These are phyloP conservation scores for Phytopythium montanum DNA, from an alignment of 352 stramenopile species.

Conservation along the genomic window DNA sequence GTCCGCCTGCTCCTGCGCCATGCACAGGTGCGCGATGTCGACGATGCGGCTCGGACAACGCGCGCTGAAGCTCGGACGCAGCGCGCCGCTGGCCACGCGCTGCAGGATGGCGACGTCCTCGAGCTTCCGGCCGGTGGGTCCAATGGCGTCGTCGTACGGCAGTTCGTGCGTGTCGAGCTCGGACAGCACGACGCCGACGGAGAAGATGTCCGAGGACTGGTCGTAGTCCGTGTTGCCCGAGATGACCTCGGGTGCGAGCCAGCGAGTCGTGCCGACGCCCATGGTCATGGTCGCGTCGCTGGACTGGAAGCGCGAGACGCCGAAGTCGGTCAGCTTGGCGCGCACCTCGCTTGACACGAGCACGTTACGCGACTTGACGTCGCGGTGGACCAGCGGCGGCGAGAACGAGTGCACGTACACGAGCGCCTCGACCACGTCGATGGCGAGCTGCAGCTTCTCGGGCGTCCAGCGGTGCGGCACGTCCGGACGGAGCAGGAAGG, in stretches of 20 bases:
- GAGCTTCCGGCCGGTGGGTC: conserved; percentile 18
- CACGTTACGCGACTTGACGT: conserved; percentile 34
- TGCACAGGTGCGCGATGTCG: not conserved
- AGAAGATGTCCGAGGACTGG: conserved; percentile 49
- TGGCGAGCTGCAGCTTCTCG: conserved; percentile 30
- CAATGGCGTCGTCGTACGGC: conserved; percentile 34
- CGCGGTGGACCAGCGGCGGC: conserved; percentile 26
- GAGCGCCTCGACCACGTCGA: conserved; percentile 31
- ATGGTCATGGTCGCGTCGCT: conserved; percentile 32
- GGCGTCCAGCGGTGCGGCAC: conserved; percentile 16
- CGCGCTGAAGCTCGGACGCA: conserved; percentile 2
- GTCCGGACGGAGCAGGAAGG: conserved; percentile 15
- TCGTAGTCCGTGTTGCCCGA: conserved; percentile 47
- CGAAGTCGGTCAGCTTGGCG: conserved; percentile 30
- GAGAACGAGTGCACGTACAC: conserved; percentile 39
- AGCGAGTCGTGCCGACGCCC: conserved; percentile 50
- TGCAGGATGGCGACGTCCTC: conserved; percentile 38
- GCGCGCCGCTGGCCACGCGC: conserved; percentile 20
- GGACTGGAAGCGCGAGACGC: conserved; percentile 17
- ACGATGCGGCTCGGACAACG: not conserved
- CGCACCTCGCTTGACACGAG: conserved; percentile 20
- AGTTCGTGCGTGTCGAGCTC: conserved; percentile 56
- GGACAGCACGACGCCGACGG: conserved; percentile 49
- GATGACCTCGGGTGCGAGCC: conserved; percentile 63
- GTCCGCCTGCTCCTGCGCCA: not conserved